A percentile compares a stretch with the other conserved stretches of the same genome.
phyloP scores from a whole-genome alignment of 129 eudicot species.

The Chrysanthemum makinoi region DNA sequence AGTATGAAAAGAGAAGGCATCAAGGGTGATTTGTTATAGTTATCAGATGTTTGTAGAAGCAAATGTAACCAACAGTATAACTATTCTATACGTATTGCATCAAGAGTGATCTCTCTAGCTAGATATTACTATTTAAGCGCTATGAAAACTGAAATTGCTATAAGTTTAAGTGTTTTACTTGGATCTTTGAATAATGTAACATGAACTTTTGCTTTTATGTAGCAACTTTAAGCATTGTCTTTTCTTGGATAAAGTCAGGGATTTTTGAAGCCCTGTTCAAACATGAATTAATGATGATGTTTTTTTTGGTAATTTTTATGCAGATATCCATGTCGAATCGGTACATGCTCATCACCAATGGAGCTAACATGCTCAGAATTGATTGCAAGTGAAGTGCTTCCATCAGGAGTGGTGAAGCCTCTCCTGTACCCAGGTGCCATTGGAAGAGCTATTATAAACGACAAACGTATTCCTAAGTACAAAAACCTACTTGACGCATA shows the following conservation, averaged over 20 bases:
- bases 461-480: conserved; percentile 41
- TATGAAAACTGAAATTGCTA: too few species aligned
- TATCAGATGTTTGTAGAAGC: background rate
- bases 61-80: too few species aligned
- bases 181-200: conserved; percentile 2
- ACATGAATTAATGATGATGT: background rate
- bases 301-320: conserved; percentile 15
- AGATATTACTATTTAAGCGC: background rate
- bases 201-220: background rate
- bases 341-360: conserved; percentile 54
- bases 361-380: conserved; percentile 48
- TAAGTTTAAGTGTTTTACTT: background rate
- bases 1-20: too few species aligned
- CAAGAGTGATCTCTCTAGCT: conserved; percentile 2
- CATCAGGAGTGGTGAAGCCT: conserved; percentile 43
- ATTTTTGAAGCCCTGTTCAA: conserved; percentile 4
- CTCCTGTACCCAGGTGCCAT: conserved; percentile 59
- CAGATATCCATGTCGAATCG: conserved; percentile 71
- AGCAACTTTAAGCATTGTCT: background rate
- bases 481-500: conserved; percentile 28
- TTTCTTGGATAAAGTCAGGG: background rate
- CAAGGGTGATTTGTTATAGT: too few species aligned
- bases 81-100: background rate
- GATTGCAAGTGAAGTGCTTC: conserved; percentile 52
- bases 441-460: conserved; percentile 32